Conservation (phyloP, 2,329 filamentous ascomycete genomes). For the Fusarium musae region DNA sequence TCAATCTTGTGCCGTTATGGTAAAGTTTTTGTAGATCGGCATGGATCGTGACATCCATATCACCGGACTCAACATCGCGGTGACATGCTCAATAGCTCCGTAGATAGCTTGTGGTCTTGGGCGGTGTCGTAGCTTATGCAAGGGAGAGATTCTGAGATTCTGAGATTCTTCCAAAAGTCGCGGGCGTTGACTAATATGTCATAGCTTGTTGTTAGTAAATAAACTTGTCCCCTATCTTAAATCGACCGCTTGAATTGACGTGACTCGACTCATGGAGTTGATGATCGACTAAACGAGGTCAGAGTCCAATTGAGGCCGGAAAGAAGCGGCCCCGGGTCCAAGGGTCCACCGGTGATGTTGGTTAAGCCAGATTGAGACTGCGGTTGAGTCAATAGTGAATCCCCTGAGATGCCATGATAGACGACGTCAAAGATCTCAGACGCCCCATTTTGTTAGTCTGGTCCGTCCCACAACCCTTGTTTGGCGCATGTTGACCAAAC, state of each 20-base stretch:
- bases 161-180: conserved; percentile 12
- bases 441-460: conserved; percentile 24
- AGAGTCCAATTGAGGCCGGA: conserved; percentile 34
- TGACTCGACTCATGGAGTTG: conserved; percentile 8
- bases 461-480: conserved; percentile 26
- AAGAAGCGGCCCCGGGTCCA: conserved; percentile 36
- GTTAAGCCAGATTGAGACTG: conserved; percentile 33
- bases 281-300: conserved; percentile 23
- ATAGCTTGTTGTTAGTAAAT: conserved; percentile 17
- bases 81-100: conserved; percentile 13
- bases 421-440: conserved; percentile 36
- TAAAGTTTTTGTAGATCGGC: conserved; percentile 19
- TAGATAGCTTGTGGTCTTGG: conserved; percentile 15
- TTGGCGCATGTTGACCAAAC: conserved; percentile 36
- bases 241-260: conserved; percentile 10
- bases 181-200: conserved; percentile 20
- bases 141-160: conserved; percentile 19
- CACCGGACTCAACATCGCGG: conserved; percentile 5
- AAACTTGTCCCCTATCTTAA: conserved; percentile 31
- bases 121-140: conserved; percentile 27
- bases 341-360: conserved; percentile 15
- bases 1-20: conserved; percentile 5
- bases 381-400: conserved; percentile 22
- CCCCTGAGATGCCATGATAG: conserved; percentile 20
- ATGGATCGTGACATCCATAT: conserved; percentile 19